These are phyloP conservation scores for Penicillium goetzii DNA, from an alignment of 495 filamentous ascomycete species.

Conservation along the genomic window DNA sequence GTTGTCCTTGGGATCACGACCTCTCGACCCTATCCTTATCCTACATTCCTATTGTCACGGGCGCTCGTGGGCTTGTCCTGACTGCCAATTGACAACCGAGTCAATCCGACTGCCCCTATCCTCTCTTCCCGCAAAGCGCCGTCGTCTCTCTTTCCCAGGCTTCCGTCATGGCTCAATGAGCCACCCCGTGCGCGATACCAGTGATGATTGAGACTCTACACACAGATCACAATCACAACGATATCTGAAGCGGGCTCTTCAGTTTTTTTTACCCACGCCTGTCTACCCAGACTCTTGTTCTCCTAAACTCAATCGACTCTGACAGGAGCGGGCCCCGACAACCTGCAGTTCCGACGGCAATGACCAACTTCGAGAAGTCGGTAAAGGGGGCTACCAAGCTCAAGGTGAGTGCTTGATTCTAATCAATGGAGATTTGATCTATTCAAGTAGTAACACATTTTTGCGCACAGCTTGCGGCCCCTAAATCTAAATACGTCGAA, in stretches of 20 bases:
- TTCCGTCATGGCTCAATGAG: conserved; percentile 43
- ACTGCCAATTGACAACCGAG: conserved; percentile 11
- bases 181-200: conserved; percentile 32
- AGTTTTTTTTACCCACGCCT: conserved; percentile 8
- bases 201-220: conserved; percentile 33
- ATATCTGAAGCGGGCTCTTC: conserved; percentile 31
- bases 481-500: conserved; percentile 99
- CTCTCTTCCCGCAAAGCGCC: conserved; percentile 18
- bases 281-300: not conserved
- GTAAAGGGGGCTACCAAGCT: conserved; percentile 94
- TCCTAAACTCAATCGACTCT: not conserved
- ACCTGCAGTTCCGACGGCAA: conserved; percentile 39
- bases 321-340: conserved; percentile 14
- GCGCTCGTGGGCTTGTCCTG: conserved; percentile 6
- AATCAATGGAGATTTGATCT: not conserved
- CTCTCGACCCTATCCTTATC: conserved; percentile 12
- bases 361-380: conserved; percentile 89
- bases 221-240: conserved; percentile 29
- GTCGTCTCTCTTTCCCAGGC: conserved; percentile 17
- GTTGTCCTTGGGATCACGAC: conserved; percentile 20
- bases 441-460: conserved; percentile 10
- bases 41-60: conserved; percentile 14
- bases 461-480: conserved; percentile 75
- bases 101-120: conserved; percentile 15
- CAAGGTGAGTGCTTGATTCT: conserved; percentile 62